These are phyloP conservation scores for Avena sativa DNA, from an alignment of 176 grass and related monocot species.

Conservation along the genomic window DNA sequence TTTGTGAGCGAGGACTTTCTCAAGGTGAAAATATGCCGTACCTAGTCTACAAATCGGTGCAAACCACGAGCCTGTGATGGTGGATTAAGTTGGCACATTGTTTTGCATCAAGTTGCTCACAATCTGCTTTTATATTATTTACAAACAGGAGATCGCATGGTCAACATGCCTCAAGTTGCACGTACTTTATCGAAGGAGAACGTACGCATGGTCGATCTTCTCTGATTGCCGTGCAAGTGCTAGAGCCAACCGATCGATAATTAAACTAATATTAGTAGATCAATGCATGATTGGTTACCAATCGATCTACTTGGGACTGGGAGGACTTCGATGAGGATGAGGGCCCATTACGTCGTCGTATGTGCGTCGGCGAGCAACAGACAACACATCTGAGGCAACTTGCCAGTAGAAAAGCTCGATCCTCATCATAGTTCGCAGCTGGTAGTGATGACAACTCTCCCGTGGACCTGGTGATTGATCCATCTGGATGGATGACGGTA, in stretches of 20 bases:
- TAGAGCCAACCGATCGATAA: background rate
- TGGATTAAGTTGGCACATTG: background rate
- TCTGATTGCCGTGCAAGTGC: background rate
- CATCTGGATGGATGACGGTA: background rate
- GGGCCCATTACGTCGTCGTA: background rate
- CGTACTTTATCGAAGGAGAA: background rate
- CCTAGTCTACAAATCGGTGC: background rate
- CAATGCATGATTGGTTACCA: background rate
- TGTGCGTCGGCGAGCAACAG: slow-evolving; percentile 36
- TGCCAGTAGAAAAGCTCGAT: background rate
- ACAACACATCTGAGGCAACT: slow-evolving; percentile 40
- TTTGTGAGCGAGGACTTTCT: too few relatives aligned
- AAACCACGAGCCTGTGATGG: background rate
- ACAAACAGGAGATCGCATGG: background rate
- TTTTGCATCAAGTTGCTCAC: background rate
- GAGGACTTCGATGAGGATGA: background rate
- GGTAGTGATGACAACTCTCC: background rate
- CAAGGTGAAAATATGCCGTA: too few relatives aligned
- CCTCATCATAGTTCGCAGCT: background rate
- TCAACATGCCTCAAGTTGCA: background rate
- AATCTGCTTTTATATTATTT: too few relatives aligned
- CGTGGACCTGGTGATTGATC: background rate
- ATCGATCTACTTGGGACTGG: background rate
- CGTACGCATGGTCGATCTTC: background rate
- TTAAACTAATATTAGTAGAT: background rate